Evolutionary conservation across 176 grass and related monocot species (phyloP), one percentile per base, ranked within the genome.

Genomic region (bread wheat (Triticum aestivum)): DNA sequence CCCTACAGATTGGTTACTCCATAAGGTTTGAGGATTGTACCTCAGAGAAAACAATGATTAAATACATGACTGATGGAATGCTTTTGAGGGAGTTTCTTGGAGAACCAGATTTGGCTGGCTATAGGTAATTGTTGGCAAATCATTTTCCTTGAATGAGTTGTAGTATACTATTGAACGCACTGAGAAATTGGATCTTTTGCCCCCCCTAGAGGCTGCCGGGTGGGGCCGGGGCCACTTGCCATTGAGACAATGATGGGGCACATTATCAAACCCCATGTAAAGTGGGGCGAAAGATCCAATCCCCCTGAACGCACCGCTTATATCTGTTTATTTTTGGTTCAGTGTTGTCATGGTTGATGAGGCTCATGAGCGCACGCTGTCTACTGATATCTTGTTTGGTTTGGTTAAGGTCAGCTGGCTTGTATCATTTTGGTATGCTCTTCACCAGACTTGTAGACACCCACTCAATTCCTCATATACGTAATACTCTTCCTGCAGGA

Each of bases 21-120:
- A 98, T 98, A 87, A 90, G 96, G 41, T 98, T 98, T 88, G 96
- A 98, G 82, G 96, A 98, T 90, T 98, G 96, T 71, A 98, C 93
- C 21, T 98, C 96, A 37, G 96, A 98, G 12, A 98, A 98, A 75
- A 98, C 96, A 82, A 62, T 98, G n/a, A 73, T 98, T 27, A 95
- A 96, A 75, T 98, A 98, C 77, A 98, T 98, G 96, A 98, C 96
- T 54, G 96, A 98, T 65, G 93, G 96, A 33, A 98, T 98, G 96
- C 88, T 98, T 78, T 72, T 98, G 29, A 85, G 96, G 63, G 96
- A 98, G 82, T 98, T 98, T 84, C 96, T 98, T 79, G 92, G 96
- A 63, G 96, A 98, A 75, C 93, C 93, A 82, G 91, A 98, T 89
- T 89, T 98, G 83, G 96, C 96, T 70, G 86, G 93, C 75, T 98